These are phyloP conservation scores for Diplodia mutila DNA, from an alignment of 2,329 filamentous ascomycete genomes.

Conservation along the genomic window DNA sequence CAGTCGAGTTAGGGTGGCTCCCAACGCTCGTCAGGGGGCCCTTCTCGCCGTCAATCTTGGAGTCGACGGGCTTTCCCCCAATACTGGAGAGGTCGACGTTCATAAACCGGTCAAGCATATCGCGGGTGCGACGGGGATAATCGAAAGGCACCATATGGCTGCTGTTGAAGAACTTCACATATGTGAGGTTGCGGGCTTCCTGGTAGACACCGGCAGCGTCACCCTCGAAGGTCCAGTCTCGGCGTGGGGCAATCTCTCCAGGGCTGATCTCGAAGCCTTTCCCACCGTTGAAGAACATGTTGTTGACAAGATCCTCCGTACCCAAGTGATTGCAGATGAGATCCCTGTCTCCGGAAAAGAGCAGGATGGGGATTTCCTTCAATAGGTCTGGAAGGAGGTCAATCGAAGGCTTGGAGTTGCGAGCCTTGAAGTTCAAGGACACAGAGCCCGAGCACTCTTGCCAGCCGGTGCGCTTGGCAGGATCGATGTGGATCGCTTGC, in stretches of 20 bases:
- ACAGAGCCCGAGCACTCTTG: constrained; percentile 85
- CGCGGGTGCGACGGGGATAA: constrained; percentile 79
- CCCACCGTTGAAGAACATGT: constrained; percentile 88
- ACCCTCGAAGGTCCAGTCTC: constrained; percentile 92
- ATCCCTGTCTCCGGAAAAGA: constrained; percentile 94
- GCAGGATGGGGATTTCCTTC: constrained; percentile 73
- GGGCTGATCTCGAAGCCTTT: constrained; percentile 88
- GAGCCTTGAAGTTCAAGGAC: constrained; percentile 68
- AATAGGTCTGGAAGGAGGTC: constrained; percentile 78
- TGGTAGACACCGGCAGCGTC: constrained; percentile 90
- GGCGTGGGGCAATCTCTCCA: constrained; percentile 87
- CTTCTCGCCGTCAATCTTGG: constrained; percentile 82
- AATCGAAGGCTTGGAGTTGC: constrained; percentile 73
- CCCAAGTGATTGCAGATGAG: constrained; percentile 97
- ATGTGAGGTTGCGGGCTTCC: constrained; percentile 90
- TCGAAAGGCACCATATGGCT: constrained; percentile 99
- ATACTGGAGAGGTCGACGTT: constrained; percentile 88
- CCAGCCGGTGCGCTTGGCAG: constrained; percentile 86
- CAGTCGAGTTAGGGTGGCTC: constrained; percentile 70
- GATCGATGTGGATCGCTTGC: constrained; percentile 78
- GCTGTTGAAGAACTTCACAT: constrained; percentile 92
- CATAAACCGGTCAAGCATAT: constrained; percentile 98
- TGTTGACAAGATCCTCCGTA: constrained; percentile 87
- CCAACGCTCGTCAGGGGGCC: constrained; percentile 77
- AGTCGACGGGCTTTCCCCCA: constrained; percentile 78